Percentiles rank a stretch among this genome's conserved stretches.
phyloP scores from a whole-genome alignment of 169 alveolate genomes.

The Cryptosporidium bovis region DNA sequence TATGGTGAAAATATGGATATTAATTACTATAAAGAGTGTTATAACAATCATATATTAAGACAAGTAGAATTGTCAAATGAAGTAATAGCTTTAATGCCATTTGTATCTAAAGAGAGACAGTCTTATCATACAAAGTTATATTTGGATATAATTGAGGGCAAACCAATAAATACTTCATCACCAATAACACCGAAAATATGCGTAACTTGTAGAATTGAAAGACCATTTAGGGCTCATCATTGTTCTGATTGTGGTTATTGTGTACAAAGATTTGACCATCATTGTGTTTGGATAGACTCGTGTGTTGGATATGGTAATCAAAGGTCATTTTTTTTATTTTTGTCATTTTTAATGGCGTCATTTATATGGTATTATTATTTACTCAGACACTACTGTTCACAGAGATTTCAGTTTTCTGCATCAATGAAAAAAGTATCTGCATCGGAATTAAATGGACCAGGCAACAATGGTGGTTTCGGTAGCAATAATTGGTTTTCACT shows the following conservation, averaged over 20 bases:
- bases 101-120: conserved; percentile 69
- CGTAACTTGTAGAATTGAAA: conserved; percentile 86
- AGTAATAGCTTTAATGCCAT: conserved; percentile 46
- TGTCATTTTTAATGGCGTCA: conserved; percentile 75
- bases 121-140: conserved; percentile 31
- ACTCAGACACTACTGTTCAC: conserved; percentile 44
- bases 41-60: conserved; percentile 29
- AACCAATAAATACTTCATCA: conserved; percentile 31
- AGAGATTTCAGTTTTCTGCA: conserved; percentile 46
- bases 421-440: conserved; percentile 47
- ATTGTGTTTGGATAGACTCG: conserved; percentile 90
- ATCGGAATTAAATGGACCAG: neutral
- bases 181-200: conserved; percentile 81
- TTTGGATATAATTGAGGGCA: conserved; percentile 66
- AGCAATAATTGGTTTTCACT: conserved; percentile 43
- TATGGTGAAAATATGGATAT: conserved; percentile 47
- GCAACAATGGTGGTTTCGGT: neutral
- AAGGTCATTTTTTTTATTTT: conserved; percentile 80
- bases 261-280: conserved; percentile 87
- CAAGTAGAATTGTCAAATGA: conserved; percentile 64
- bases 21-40: conserved; percentile 31
- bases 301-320: conserved; percentile 87
- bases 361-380: conserved; percentile 80
- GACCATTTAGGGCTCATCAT: conserved; percentile 84
- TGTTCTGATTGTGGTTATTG: conserved; percentile 87